A percentile compares a stretch with the other conserved stretches of the same genome.
These are phyloP conservation scores for Colletotrichum lindemuthianum DNA, from an alignment of 2,329 filamentous ascomycete genomes.

Conservation along the genomic window DNA sequence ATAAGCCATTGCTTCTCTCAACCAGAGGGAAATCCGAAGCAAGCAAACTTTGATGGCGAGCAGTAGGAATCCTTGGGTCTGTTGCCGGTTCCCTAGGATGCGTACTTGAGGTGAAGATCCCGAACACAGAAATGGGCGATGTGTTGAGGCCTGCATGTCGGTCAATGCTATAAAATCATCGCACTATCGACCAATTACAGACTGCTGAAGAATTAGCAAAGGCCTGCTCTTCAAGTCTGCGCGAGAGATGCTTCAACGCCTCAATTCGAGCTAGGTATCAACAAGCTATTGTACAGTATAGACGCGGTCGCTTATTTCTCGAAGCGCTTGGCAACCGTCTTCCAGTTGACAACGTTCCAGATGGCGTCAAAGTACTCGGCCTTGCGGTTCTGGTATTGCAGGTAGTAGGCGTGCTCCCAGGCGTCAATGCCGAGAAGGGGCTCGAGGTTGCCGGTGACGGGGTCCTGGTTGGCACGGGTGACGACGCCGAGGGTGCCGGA, in stretches of 20 bases:
- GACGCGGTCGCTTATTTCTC: constrained; percentile 50
- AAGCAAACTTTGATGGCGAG: constrained; percentile 30
- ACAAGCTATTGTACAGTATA: constrained; percentile 27
- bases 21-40: constrained; percentile 17
- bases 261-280: constrained; percentile 27
- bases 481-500: constrained; percentile 71
- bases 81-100: constrained; percentile 9
- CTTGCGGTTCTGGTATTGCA: constrained; percentile 97
- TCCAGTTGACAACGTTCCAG: constrained; percentile 98
- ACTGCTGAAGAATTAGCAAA: neutral
- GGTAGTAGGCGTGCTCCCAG: constrained; percentile 96
- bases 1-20: constrained; percentile 35
- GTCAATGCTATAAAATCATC: no score
- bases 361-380: constrained; percentile 93
- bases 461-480: constrained; percentile 88
- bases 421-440: constrained; percentile 91
- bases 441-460: constrained; percentile 83
- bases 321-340: constrained; percentile 83
- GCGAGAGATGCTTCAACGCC: neutral
- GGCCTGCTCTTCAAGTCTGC: constrained; percentile 1
- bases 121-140: no score
- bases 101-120: no score
- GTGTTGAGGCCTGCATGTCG: no score
- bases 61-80: constrained; percentile 29
- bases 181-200: no score